Base-by-base conservation (phyloP, 2,329 filamentous ascomycete species). In the Gliomastix tumulicola region DNA sequence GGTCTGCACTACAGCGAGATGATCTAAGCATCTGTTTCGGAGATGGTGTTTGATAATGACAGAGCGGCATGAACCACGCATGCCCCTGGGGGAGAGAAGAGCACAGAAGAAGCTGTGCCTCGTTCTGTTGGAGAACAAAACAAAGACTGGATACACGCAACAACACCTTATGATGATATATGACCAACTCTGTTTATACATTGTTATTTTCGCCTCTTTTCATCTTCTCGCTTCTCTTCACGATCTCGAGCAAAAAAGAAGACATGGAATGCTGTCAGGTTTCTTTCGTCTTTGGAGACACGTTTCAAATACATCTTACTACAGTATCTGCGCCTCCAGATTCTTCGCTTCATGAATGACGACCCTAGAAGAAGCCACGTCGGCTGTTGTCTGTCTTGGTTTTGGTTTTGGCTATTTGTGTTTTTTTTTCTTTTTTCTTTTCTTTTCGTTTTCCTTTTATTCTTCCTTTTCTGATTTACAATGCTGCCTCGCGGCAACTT, bases 1-100 rank as follows among this genome's bases (percentile, higher is more conserved):
- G 74, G 74, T 1, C 53, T 77, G 23, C 63, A 72, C 44, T 59
- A 59, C 37, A 73, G 63, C 51, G 72, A 77, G 56, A 70, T 79
- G 69, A 70, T 78, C 45, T 78, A 57, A 54, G 10, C 13, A 22
- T 20, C 32, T n/a, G 17, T n/a, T 7, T 7, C 25, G 13, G 3
- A 12, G n/a, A 16, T 16, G 11, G 13, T n/a, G n/a, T 28, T n/a
- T 28, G n/a, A 28, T 28, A 28, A n/a, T 28, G 7, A 28, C 17
- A 13, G n/a, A n/a, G n/a, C 17, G n/a, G 25, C 25, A 16, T n/a
- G 10, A n/a, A n/a, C n/a, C n/a, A n/a, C n/a, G 13, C 25, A 28
- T 28, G 10, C 17, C 25, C 25, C 11, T 28, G 13, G 25, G 17
- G 13, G 17, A 7, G 10, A 16, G 10, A 13, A n/a, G n/a, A 16